Evolutionary conservation across 345 rosid genomes (phyloP), one percentile per base, ranked within the genome.

Genomic region (Eucalyptus lansdowneana): DNA sequence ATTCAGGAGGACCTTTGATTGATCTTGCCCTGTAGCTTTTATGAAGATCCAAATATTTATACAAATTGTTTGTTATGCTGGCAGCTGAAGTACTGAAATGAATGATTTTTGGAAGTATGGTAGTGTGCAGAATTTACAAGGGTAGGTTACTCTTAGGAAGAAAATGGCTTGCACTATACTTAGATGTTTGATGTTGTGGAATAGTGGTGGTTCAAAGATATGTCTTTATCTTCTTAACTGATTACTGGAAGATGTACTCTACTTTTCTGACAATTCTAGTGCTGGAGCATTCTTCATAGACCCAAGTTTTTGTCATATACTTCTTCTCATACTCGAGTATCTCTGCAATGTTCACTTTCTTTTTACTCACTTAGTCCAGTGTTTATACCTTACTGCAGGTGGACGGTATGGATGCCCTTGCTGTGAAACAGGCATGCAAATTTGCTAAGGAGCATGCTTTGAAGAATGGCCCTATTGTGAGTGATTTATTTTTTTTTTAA

Each of bases 401-500:
- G 56, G 99, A 98, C 90, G 99, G 99, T 85, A 98, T 98, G 99
- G 99, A 98, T 95, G 98, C 92, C 47, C 90, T 98, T 92, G 99
- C 98, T 90, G 99, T 98, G 89, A 98, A 98, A 89, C 99, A 98
- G 92, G 99, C 98, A 9, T 98, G 99, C 95, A 95, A 93, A 89
- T 97, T 96, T 92, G 99, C 99, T 5, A 98, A 98, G 94, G 98
- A 95, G 88, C 94, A 95, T 92, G 98, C 93, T 50, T 90, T 97
- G 93, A 96, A 96, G 94, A 97, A 97, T 92, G 99, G 99, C 86
- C 99, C 99, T 13, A 94, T 98, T 87, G 99, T 98, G 92, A 95
- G 99, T 93, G 90, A 54, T 15, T 54, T 65, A 50, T 49, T 22
- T 90, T 24, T 15, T 50, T 86, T 44, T 25, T 56, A 65, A 65